Conservation (phyloP, 163 green algal genomes). For the Scenedesmus sp. region DNA sequence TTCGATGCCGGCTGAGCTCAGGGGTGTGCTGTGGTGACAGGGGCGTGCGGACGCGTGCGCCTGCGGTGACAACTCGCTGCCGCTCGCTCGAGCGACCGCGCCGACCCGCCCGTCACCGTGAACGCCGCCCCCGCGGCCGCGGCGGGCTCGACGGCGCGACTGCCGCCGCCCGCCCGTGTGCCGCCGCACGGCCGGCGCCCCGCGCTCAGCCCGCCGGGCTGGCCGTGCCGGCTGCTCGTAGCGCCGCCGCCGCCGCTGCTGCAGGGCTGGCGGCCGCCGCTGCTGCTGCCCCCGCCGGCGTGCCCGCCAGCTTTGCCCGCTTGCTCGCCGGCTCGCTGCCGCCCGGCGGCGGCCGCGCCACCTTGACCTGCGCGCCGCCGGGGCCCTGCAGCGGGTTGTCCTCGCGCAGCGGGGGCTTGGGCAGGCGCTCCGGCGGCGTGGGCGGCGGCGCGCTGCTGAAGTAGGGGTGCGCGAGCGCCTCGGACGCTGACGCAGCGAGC, state of each 20-base stretch:
- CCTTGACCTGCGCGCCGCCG: background rate
- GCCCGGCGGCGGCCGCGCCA: conserved; percentile 1
- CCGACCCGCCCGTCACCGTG: too few relatives aligned
- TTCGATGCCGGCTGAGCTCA: background rate
- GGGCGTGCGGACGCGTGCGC: too few relatives aligned
- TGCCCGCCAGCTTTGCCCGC: conserved; percentile 10
- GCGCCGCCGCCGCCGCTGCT: conserved; percentile 18
- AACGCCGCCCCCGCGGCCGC: too few relatives aligned
- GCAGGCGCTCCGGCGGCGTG: conserved; percentile 28
- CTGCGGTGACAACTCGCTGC: too few relatives aligned
- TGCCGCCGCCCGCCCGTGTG: too few relatives aligned
- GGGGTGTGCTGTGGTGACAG: too few relatives aligned
- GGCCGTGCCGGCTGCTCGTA: conserved; percentile 30
- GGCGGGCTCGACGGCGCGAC: too few relatives aligned
- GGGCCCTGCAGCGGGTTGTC: conserved; percentile 40
- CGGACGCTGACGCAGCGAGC: too few relatives aligned
- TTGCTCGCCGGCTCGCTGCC: conserved; percentile 6
- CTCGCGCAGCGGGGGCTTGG: conserved; percentile 41
- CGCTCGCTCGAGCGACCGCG: too few relatives aligned
- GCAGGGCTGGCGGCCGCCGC: conserved; percentile 5
- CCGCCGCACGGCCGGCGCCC: too few relatives aligned
- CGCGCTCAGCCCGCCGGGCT: conserved; percentile 26
- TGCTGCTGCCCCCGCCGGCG: conserved; percentile 1
- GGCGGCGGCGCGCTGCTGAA: conserved; percentile 37
- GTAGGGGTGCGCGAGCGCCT: conserved; percentile 57